phyloP scores from a whole-genome alignment of 2,329 filamentous ascomycete species.

The Fusarium newnesense region DNA sequence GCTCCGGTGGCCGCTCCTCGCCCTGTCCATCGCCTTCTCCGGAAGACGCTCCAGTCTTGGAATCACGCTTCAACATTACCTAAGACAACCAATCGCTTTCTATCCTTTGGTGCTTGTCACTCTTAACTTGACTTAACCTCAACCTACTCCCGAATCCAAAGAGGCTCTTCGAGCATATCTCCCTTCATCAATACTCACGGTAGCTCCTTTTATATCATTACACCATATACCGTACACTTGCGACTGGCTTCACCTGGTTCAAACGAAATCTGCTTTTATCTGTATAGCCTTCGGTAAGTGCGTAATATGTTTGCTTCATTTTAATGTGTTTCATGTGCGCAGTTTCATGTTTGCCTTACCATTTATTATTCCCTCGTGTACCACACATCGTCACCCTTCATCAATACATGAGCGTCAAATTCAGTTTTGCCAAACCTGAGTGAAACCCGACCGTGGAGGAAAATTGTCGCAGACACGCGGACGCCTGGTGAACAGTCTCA shows the following conservation, averaged over 20 bases:
- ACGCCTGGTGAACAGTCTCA: slow-evolving; percentile 21
- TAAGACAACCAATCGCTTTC: slow-evolving; percentile 25
- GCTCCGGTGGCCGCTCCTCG: slow-evolving; percentile 31
- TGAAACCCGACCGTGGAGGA: slow-evolving; percentile 11
- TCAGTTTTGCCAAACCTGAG: slow-evolving; percentile 4
- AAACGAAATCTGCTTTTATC: background rate
- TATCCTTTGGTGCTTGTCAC: slow-evolving; percentile 12
- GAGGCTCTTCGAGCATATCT: slow-evolving; percentile 14
- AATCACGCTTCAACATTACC: slow-evolving; percentile 30
- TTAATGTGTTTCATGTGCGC: slow-evolving; percentile 13
- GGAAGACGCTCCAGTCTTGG: slow-evolving; percentile 22
- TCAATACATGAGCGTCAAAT: background rate
- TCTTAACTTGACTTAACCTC: slow-evolving; percentile 28
- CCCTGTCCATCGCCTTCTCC: slow-evolving; percentile 35
- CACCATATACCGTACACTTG: background rate
- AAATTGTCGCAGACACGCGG: slow-evolving; percentile 20
- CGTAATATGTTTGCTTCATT: slow-evolving; percentile 26
- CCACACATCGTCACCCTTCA: slow-evolving; percentile 1
- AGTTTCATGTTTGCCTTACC: slow-evolving; percentile 3
- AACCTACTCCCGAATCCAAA: slow-evolving; percentile 2
- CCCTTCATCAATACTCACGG: background rate
- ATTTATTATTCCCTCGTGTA: background rate
- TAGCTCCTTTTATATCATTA: slow-evolving; percentile 5
- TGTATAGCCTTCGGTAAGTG: slow-evolving; percentile 24
- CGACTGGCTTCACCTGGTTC: background rate